These are phyloP conservation scores for Parietaria judaica DNA, from an alignment of 306 rosid genomes.

Conservation along the genomic window DNA sequence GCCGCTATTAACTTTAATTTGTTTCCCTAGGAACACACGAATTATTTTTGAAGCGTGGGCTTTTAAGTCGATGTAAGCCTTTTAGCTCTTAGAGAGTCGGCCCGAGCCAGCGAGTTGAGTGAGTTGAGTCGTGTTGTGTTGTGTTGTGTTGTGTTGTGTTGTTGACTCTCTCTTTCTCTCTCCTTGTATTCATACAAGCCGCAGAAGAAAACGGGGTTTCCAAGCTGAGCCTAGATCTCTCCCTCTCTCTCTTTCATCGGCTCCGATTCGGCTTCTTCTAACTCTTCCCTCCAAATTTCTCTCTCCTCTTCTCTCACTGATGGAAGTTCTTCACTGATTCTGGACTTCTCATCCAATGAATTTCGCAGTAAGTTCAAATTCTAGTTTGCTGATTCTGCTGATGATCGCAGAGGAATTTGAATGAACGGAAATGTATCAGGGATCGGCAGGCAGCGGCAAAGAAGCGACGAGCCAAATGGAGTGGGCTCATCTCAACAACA, in stretches of 20 bases:
- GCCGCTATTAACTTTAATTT: too few relatives aligned
- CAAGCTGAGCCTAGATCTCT: constrained; percentile 14
- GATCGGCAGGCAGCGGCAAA: constrained; percentile 31
- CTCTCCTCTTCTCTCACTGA: background rate
- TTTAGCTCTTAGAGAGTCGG: background rate
- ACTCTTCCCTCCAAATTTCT: constrained; percentile 9
- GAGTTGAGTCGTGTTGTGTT: background rate
- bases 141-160: background rate
- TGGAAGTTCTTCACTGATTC: constrained; percentile 1
- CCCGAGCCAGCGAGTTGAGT: constrained; percentile 13
- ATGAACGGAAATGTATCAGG: constrained; percentile 21
- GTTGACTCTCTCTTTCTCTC: background rate
- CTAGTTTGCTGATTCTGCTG: background rate
- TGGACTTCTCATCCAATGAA: constrained; percentile 13
- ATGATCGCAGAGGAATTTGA: too few relatives aligned
- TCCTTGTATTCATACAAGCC: constrained; percentile 2
- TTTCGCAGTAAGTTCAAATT: constrained; percentile 24
- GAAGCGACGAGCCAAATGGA: constrained; percentile 49
- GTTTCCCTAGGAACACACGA: too few relatives aligned
- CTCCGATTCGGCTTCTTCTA: constrained; percentile 40
- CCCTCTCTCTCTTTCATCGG: constrained; percentile 23
- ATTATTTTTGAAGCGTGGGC: too few relatives aligned
- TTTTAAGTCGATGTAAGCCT: background rate
- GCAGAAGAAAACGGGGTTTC: background rate
- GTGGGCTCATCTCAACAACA: constrained; percentile 47